These are phyloP conservation scores for Eimeria sp. DNA, from an alignment of 169 alveolate genomes.

Conservation along the genomic window DNA sequence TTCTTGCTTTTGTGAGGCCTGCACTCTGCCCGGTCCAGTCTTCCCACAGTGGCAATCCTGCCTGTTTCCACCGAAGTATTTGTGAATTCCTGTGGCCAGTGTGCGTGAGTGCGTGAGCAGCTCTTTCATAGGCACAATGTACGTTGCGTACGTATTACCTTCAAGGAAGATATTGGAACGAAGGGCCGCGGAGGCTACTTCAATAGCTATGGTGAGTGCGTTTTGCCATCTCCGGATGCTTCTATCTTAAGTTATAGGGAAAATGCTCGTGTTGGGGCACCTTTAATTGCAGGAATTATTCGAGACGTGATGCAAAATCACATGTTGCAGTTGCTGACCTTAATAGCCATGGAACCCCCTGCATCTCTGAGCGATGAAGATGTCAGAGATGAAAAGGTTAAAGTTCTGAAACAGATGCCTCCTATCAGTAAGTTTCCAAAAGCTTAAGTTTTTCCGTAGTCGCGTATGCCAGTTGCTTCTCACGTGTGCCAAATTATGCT, in stretches of 20 bases:
- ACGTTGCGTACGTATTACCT: slow-evolving; percentile 85
- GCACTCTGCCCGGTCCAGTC: not conserved
- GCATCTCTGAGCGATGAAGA: slow-evolving; percentile 86
- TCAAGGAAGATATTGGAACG: slow-evolving; percentile 84
- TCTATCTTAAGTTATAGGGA: not conserved
- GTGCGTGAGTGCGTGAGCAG: slow-evolving; percentile 47
- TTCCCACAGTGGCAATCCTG: not conserved
- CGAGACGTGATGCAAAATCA: slow-evolving; percentile 90
- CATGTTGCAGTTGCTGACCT: slow-evolving; percentile 87
- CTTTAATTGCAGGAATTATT: slow-evolving; percentile 83
- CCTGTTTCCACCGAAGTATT: not conserved
- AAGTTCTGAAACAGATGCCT: slow-evolving; percentile 86
- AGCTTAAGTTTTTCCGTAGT: not conserved
- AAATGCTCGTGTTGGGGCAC: not conserved
- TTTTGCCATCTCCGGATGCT: not conserved
- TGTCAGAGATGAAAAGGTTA: slow-evolving; percentile 87
- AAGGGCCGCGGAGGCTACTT: slow-evolving; percentile 89
- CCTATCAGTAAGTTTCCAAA: slow-evolving; percentile 78
- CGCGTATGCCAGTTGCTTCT: not conserved
- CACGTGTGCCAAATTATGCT: not conserved
- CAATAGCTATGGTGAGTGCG: slow-evolving; percentile 83
- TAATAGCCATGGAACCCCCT: slow-evolving; percentile 88
- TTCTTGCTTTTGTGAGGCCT: not conserved
- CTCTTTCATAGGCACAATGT: slow-evolving; percentile 86
- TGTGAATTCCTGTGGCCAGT: not conserved